These are phyloP conservation scores for Candida morakotiae DNA, from an alignment of 805 yeast genomes.

Conservation along the genomic window DNA sequence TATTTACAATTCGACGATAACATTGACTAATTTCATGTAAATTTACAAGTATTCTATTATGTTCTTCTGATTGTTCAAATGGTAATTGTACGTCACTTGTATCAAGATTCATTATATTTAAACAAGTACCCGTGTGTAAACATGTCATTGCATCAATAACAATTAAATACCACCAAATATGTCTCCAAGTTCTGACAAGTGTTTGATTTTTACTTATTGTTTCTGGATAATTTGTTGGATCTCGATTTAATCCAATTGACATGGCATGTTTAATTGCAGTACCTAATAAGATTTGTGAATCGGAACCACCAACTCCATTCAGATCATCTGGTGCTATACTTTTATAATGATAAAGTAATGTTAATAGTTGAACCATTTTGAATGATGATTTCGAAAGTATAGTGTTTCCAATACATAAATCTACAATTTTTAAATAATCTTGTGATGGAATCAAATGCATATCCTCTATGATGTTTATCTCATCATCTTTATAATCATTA, in stretches of 20 bases:
- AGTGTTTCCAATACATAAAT: conserved; percentile 32
- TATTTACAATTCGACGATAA: conserved; percentile 26
- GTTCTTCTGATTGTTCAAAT: conserved; percentile 11
- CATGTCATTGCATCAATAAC: conserved; percentile 27
- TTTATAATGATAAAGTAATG: conserved; percentile 30
- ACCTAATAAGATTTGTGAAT: conserved; percentile 35
- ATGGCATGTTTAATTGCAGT: conserved; percentile 34
- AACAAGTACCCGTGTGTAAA: conserved; percentile 28
- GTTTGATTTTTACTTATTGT: conserved; percentile 23
- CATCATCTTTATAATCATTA: conserved; percentile 24
- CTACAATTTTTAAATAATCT: conserved; percentile 24
- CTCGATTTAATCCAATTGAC: conserved; percentile 38
- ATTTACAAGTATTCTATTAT: conserved; percentile 11
- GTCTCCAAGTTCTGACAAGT: conserved; percentile 30
- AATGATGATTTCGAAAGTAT: conserved; percentile 28
- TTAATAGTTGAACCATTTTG: conserved; percentile 31
- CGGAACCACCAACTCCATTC: conserved; percentile 38
- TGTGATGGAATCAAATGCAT: conserved; percentile 25
- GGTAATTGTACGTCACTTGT: conserved; percentile 33
- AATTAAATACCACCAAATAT: conserved; percentile 30
- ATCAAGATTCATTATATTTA: conserved; percentile 23
- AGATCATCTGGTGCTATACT: conserved; percentile 39
- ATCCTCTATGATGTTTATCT: conserved; percentile 24
- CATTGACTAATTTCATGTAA: conserved; percentile 17
- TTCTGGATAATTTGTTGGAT: conserved; percentile 32